Evolutionary conservation across 306 rosid species (phyloP).

Genomic region (Parietaria judaica): DNA sequence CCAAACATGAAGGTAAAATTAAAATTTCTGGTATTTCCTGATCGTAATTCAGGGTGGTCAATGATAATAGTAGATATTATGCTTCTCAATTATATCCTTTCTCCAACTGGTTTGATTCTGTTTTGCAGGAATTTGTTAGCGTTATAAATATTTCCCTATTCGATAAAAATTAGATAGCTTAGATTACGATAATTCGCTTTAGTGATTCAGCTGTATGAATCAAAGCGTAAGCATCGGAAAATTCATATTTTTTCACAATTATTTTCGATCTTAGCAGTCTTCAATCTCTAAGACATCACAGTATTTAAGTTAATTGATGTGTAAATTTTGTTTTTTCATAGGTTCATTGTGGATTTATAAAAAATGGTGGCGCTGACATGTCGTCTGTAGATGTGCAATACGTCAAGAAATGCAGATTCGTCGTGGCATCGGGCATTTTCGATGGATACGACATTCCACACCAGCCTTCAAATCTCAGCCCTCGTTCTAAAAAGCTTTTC

Average conservation of each 20-base stretch:
- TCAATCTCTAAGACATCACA: too few relatives aligned
- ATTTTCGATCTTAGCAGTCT: background rate
- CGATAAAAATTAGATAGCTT: too few relatives aligned
- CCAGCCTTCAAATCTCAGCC: slow-evolving; percentile 78
- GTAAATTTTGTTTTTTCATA: slow-evolving; percentile 21
- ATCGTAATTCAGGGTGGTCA: background rate
- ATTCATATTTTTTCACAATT: background rate
- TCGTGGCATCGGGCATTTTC: slow-evolving; percentile 94
- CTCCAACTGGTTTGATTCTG: background rate
- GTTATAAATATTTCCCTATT: too few relatives aligned
- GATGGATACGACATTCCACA: slow-evolving; percentile 92
- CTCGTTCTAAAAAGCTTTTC: slow-evolving; percentile 66
- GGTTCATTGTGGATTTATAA: slow-evolving; percentile 94
- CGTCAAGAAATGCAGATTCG: slow-evolving; percentile 84
- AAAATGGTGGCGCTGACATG: slow-evolving; percentile 87
- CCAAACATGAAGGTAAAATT: slow-evolving; percentile 75
- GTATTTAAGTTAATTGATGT: slow-evolving; percentile 8
- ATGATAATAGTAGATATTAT: background rate
- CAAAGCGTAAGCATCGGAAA: background rate
- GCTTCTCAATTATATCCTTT: background rate
- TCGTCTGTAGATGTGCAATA: slow-evolving; percentile 45
- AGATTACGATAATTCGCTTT: too few relatives aligned
- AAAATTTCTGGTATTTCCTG: background rate
- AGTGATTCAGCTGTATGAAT: too few relatives aligned
- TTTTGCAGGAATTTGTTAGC: too few relatives aligned